Evolutionary conservation across 495 filamentous ascomycete species (phyloP), one percentile per base, ranked within the genome.

Genomic region (Parachaetomium inaequale): DNA sequence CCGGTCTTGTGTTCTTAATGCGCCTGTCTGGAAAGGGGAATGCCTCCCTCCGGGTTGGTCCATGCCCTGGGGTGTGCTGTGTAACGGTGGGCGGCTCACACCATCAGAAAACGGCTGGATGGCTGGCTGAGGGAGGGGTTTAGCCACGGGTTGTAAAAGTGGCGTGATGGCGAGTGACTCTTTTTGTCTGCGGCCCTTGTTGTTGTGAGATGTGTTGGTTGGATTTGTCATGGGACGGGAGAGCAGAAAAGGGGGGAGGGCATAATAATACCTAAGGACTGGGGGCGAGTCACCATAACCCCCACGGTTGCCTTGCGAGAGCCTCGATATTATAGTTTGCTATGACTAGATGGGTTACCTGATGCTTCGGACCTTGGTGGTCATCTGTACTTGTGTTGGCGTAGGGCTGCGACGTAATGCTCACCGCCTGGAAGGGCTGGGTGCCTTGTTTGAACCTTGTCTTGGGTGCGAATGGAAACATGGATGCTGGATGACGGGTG

Each of bases 41-140:
- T 17, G 32, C 8, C 12, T 53, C 11, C 32, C 15, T 28, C 53
- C 53, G 11, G 28, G 57, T 31, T 59, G 46, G 45, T n/a, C 31
- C n/a, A 15, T 15, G 46, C 26, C 47, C 34, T n/a, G n/a, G n/a
- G 47, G 46, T n/a, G 29, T 38, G 0, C 47, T 59, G 57, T 59
- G 57, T 59, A 42, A 59, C 57, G 47, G 57, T 21, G 45, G 43
- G 45, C 21, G 15, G 34, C 31, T 23, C 45, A 40, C 40, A 32
- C 55, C 14, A 38, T 17, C 19, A 36, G 11, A 11, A 14, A 25
- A 19, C 26, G 15, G 32, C 25, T 31, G 38, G n/a, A n/a, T n/a
- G n/a, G n/a, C n/a, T n/a, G n/a, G n/a, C n/a, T n/a, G n/a, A n/a
- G n/a, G n/a, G 21, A 29, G 47, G 12, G 17, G 15, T 17, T 54